Conservation (phyloP, 495 filamentous ascomycete species). For the Aspergillus kassunensis region DNA sequence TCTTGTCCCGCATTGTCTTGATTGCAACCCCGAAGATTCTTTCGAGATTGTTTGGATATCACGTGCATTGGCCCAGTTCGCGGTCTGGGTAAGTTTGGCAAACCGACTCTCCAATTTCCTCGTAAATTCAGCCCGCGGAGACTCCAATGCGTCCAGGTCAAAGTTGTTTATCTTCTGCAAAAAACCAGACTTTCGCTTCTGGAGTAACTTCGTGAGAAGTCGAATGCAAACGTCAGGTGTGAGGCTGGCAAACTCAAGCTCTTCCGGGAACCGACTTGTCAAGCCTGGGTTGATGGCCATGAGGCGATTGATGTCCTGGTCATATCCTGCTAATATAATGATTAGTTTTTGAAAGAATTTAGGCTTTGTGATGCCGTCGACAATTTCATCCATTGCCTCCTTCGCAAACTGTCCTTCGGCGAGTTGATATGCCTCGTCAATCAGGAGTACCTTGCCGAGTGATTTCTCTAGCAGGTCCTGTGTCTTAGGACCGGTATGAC, state of each 20-base stretch:
- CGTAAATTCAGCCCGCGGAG: constrained; percentile 9
- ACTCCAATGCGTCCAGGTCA: constrained; percentile 36
- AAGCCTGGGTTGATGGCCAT: constrained; percentile 53
- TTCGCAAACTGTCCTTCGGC: constrained; percentile 51
- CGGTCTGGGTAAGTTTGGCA: constrained; percentile 34
- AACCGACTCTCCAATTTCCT: constrained; percentile 35
- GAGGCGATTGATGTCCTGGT: constrained; percentile 62
- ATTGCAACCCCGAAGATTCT: constrained; percentile 50
- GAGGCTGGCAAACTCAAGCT: constrained; percentile 40
- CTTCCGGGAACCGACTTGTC: constrained; percentile 50
- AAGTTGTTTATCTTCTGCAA: constrained; percentile 24
- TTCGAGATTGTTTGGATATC: constrained; percentile 59
- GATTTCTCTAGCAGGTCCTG: constrained; percentile 54
- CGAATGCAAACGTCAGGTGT: constrained; percentile 38
- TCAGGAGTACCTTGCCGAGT: constrained; percentile 59
- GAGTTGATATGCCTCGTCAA: constrained; percentile 68
- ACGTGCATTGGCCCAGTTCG: constrained; percentile 64
- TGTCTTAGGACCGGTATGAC: constrained; percentile 29
- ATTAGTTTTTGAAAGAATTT: constrained; percentile 61
- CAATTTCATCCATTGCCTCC: constrained; percentile 7
- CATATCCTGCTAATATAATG: constrained; percentile 71
- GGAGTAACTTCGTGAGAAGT: constrained; percentile 29
- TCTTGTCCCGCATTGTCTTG: constrained; percentile 5
- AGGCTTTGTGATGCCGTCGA: constrained; percentile 59
- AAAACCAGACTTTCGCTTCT: constrained; percentile 16